These are phyloP conservation scores for Pelargonium myrrhifolium DNA, from an alignment of 441 rosid species.

Conservation along the genomic window DNA sequence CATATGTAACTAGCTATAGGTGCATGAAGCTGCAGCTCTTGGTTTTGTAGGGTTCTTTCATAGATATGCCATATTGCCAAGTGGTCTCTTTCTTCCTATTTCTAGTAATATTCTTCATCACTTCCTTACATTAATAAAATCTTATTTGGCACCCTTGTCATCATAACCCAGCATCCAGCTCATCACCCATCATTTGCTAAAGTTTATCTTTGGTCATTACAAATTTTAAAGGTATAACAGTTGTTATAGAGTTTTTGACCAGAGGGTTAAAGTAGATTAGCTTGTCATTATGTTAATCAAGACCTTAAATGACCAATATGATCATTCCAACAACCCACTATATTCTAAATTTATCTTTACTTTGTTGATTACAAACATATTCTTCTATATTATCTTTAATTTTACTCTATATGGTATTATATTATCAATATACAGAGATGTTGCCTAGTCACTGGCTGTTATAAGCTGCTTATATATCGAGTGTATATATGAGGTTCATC, in stretches of 20 bases:
- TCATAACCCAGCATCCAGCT: neutral
- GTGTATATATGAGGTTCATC: neutral
- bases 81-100: neutral
- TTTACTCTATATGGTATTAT: neutral
- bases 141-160: neutral
- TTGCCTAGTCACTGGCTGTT: neutral
- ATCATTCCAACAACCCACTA: constrained; percentile 4
- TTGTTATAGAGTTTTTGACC: constrained; percentile 2
- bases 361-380: neutral
- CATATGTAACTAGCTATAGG: constrained; percentile 1
- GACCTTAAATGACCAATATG: constrained; percentile 1
- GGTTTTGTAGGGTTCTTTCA: constrained; percentile 7
- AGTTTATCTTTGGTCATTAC: neutral
- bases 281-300: neutral
- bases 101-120: neutral
- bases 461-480: neutral
- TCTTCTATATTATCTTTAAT: neutral
- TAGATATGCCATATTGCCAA: constrained; percentile 3
- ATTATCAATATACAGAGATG: neutral
- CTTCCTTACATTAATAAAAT: neutral
- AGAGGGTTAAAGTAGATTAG: neutral
- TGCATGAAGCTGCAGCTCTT: neutral
- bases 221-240: neutral
- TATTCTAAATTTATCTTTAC: neutral
- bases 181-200: neutral